Percentiles rank a stretch among this genome's conserved stretches.
phyloP scores from a whole-genome alignment of 2,329 filamentous ascomycete genomes.

The Ophiostoma triangulosporum region DNA sequence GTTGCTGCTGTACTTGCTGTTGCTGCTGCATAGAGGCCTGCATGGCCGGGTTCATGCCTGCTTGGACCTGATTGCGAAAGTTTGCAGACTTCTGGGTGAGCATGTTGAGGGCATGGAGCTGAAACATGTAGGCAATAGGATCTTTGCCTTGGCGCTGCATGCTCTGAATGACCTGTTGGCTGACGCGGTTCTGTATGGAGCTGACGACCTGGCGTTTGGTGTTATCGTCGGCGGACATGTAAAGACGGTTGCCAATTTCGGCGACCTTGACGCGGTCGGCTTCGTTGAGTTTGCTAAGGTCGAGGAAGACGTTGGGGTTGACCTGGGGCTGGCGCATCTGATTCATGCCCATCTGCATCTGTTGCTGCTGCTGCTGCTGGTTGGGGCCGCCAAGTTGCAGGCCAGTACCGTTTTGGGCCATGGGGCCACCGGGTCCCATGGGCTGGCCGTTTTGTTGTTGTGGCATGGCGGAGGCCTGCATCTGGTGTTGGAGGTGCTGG shows the following conservation, averaged over 20 bases:
- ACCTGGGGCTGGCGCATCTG: neutral
- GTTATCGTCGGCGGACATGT: conserved; percentile 28
- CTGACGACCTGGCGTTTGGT: conserved; percentile 30
- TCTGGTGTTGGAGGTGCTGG: conserved; percentile 43
- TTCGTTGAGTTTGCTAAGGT: conserved; percentile 27
- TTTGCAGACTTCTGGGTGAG: conserved; percentile 15
- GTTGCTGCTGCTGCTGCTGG: conserved; percentile 20
- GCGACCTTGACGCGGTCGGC: conserved; percentile 32
- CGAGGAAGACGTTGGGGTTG: conserved; percentile 9
- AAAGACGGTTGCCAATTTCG: conserved; percentile 30
- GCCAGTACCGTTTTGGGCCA: conserved; percentile 14
- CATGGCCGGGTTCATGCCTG: conserved; percentile 5
- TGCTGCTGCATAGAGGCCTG: conserved; percentile 13
- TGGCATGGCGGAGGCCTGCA: conserved; percentile 40
- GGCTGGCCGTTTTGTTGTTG: conserved; percentile 32
- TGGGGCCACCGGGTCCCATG: conserved; percentile 28
- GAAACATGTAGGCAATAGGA: conserved; percentile 35
- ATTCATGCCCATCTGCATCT: conserved; percentile 27
- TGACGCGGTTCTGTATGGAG: conserved; percentile 25
- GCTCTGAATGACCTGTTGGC: conserved; percentile 28
- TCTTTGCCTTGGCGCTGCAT: conserved; percentile 34
- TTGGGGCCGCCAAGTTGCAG: conserved; percentile 22
- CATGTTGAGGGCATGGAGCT: conserved; percentile 25
- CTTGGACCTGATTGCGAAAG: conserved; percentile 14
- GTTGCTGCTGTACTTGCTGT: conserved; percentile 21